Percentiles rank a stretch among this genome's conserved stretches.
Conservation (phyloP, 805 yeast genomes). For the Starmerella etchellsii region DNA sequence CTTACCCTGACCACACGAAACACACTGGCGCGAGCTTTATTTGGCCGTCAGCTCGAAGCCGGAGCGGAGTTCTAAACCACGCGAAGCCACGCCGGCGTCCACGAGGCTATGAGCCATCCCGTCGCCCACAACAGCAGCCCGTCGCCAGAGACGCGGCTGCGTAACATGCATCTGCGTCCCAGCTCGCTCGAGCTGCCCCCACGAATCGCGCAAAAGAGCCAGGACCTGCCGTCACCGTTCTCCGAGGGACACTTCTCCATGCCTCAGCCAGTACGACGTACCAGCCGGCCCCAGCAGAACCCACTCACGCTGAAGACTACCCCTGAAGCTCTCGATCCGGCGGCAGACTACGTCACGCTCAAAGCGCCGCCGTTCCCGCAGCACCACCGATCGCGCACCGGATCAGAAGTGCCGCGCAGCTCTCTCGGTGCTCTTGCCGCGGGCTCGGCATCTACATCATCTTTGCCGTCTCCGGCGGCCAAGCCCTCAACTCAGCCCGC, state of each 20-base stretch:
- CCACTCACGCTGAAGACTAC: constrained; percentile 14
- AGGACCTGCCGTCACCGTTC: constrained; percentile 5
- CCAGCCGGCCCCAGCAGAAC: background rate
- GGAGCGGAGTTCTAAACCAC: too few relatives aligned
- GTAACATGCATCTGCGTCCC: background rate
- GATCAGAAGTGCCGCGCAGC: too few relatives aligned
- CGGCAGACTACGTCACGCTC: background rate
- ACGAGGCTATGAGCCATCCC: background rate
- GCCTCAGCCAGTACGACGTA: background rate
- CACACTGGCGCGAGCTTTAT: too few relatives aligned
- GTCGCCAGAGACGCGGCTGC: background rate
- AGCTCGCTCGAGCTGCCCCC: constrained; percentile 5
- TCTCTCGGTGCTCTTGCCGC: too few relatives aligned
- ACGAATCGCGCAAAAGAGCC: background rate
- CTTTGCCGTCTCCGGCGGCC: too few relatives aligned
- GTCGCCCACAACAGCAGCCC: background rate
- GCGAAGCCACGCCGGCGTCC: too few relatives aligned
- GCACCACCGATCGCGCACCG: too few relatives aligned
- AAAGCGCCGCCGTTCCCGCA: background rate
- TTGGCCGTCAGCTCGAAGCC: too few relatives aligned
- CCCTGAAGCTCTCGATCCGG: constrained; percentile 11
- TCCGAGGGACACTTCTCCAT: background rate
- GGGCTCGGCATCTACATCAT: too few relatives aligned
- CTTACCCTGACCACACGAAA: too few relatives aligned
- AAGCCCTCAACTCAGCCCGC: too few relatives aligned